Base-by-base conservation (phyloP, 148 eudicot species). In the Nepenthes gracilis region DNA sequence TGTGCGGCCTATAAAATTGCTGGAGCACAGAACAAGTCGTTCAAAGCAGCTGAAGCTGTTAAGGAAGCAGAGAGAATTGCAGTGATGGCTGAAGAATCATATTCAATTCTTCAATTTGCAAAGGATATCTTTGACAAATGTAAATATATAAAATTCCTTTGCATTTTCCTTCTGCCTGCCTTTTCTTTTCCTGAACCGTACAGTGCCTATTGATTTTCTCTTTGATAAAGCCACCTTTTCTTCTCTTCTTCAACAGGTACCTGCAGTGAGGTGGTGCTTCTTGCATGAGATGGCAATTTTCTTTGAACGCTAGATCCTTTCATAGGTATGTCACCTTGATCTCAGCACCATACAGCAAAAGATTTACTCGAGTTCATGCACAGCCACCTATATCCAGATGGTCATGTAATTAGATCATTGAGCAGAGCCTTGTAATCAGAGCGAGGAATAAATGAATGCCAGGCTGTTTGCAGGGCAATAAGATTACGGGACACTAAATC, bases 11-110 rank as follows among this genome's bases (percentile, higher is more conserved):
- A 66, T 66, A 80, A 72, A 63, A 68, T 91, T 61, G 96, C 83
- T 11, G 95, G 85, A 69, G 97, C 93, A 36, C 96, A 91, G 69
- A 75, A 80, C 51, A 78, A 73, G 62, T 73, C 92, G 10, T 75
- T 68, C 57, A 72, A 68, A 10, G 93, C 90, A 35, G 96, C 93
- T 43, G 85, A 83, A 57, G 76, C 93, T 12, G 82, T 80, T 4
- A 83, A 76, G 62, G 97, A 91, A 63, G 83, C 81, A 0, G 97
- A 91, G 61, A 81, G 85, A 74, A 70, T 85, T 51, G 62, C 78
- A 11, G 75, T 47, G 71, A 64, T 91, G 90, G 83, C 82, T 36
- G 97, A 85, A 75, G 93, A 87, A 47, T 56, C 83, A 35, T 86
- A 81, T 34, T 49, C 82, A 2, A 38, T 80, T 32, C 72, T 83